Evolutionary conservation across 2,329 filamentous ascomycete species (phyloP), one percentile per base, ranked within the genome.

Genomic region (Neonectria coccinea): DNA sequence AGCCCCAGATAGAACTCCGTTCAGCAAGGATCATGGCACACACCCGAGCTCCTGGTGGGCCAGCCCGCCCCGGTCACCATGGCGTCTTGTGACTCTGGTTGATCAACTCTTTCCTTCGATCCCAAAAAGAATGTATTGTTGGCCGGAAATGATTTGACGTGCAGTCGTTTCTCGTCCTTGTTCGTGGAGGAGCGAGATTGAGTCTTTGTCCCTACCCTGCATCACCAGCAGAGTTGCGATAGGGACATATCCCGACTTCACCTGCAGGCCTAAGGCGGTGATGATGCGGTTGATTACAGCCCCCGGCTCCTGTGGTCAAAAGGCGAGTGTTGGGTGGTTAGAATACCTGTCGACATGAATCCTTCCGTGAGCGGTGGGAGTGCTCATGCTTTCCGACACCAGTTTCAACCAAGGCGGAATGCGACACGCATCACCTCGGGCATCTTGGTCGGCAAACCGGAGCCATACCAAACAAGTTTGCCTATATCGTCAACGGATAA

Each of bases 201-300:
- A 11, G 22, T 47, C 51, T 52, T 41, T 10, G 50, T 29, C n/a
- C 56, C 51, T 70, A 70, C 64, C 66, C 66, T 70, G 64, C 64
- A 63, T 57, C 47, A 48, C 18, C 45, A 42, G 39, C 45, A 5
- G 39, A 45, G 22, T 39, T 33, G 31, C 41, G 41, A 54, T 56
- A 39, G 18, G 29, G 45, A 20, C n/a, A 39, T 51, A 41, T 47
- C n/a, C 31, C 20, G 29, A 25, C 56, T 36, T 36, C 31, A n/a
- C 25, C 45, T 53, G 42, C 42, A 66, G 53, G 25, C 12, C 42
- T 39, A 41, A 41, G 44, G 45, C 27, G 54, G 22, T 44, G 29
- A 47, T 48, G n/a, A 29, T 48, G 59, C 48, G 18, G 41, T 42
- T 16, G 44, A 39, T 36, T 29, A 16, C 14, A 56, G 29, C 45